Percentiles rank a stretch among this genome's conserved stretches.
phyloP scores from a whole-genome alignment of 805 yeast genomes.

The Wickerhamiella cacticola region DNA sequence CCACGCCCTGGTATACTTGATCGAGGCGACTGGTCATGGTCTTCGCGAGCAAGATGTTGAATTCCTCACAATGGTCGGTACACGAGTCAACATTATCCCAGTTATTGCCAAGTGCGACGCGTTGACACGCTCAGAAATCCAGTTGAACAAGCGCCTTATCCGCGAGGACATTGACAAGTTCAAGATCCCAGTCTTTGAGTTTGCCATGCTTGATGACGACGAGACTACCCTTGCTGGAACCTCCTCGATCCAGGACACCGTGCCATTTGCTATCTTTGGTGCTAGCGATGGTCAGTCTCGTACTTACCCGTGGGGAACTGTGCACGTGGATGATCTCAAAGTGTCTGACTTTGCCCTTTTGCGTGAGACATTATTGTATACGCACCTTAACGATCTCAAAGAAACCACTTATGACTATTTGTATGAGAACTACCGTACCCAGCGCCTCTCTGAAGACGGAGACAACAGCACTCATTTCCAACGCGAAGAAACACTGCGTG shows the following conservation, averaged over 20 bases:
- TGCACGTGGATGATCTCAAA: conserved; percentile 56
- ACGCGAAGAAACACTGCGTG: conserved; percentile 79
- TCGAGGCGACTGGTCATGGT: conserved; percentile 47
- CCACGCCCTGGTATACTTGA: conserved; percentile 66
- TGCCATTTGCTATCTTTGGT: conserved; percentile 61
- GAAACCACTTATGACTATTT: conserved; percentile 77
- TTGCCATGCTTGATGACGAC: conserved; percentile 47
- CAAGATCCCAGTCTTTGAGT: conserved; percentile 60
- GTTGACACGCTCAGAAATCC: conserved; percentile 63
- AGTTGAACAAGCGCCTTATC: conserved; percentile 60
- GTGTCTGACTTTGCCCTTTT: conserved; percentile 69
- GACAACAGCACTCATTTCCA: conserved; percentile 36
- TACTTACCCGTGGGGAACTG: conserved; percentile 49
- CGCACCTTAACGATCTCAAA: conserved; percentile 78
- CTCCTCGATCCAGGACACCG: conserved; percentile 46
- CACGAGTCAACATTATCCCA: conserved; percentile 75
- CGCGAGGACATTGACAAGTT: conserved; percentile 60
- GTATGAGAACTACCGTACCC: conserved; percentile 84
- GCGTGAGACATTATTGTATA: conserved; percentile 65
- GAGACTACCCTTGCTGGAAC: conserved; percentile 45
- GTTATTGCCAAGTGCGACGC: conserved; percentile 80
- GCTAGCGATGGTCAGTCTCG: conserved; percentile 33
- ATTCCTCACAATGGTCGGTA: conserved; percentile 65
- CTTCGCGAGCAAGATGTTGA: conserved; percentile 61
- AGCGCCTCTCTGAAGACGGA: conserved; percentile 55